phyloP scores from a whole-genome alignment of 495 filamentous ascomycete species.

The Trichoderma asperelloides region DNA sequence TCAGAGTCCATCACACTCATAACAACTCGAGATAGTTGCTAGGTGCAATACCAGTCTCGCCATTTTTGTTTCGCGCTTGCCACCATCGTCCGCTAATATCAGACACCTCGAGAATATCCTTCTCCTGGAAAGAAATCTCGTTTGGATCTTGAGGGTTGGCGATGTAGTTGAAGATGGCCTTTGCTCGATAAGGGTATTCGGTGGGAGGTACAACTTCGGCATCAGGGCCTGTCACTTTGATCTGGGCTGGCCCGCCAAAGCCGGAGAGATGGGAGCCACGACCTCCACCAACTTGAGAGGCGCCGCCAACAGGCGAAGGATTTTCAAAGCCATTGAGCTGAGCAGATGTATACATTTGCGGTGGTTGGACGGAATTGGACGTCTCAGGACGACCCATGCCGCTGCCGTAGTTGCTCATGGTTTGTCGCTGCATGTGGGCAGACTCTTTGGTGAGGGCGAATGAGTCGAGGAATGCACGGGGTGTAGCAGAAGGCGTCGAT shows the following conservation, averaged over 20 bases:
- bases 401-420: slow-evolving; percentile 54
- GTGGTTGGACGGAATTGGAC: slow-evolving; percentile 63
- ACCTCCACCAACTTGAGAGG: slow-evolving; percentile 28
- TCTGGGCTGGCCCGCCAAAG: slow-evolving; percentile 10
- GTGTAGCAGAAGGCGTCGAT: slow-evolving; percentile 77
- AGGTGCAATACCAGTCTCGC: slow-evolving; percentile 93
- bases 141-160: slow-evolving; percentile 95
- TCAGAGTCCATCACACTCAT: slow-evolving; percentile 37
- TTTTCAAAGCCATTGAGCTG: slow-evolving; percentile 95
- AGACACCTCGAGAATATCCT: slow-evolving; percentile 93
- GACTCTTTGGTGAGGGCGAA: slow-evolving; percentile 89
- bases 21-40: slow-evolving; percentile 97
- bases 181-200: slow-evolving; percentile 93
- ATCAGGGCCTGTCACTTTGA: slow-evolving; percentile 23
- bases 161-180: slow-evolving; percentile 98
- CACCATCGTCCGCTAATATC: slow-evolving; percentile 98
- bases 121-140: slow-evolving; percentile 94
- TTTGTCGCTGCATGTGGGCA: slow-evolving; percentile 48
- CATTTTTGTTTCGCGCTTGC: slow-evolving; percentile 92
- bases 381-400: slow-evolving; percentile 61
- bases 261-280: slow-evolving; percentile 19
- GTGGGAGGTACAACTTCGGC: slow-evolving; percentile 70
- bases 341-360: slow-evolving; percentile 95
- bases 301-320: slow-evolving; percentile 80
- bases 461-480: slow-evolving; percentile 88